Evolutionary conservation across 164 flowering plant genomes (phyloP).

Genomic region (Aristolochia californica): DNA sequence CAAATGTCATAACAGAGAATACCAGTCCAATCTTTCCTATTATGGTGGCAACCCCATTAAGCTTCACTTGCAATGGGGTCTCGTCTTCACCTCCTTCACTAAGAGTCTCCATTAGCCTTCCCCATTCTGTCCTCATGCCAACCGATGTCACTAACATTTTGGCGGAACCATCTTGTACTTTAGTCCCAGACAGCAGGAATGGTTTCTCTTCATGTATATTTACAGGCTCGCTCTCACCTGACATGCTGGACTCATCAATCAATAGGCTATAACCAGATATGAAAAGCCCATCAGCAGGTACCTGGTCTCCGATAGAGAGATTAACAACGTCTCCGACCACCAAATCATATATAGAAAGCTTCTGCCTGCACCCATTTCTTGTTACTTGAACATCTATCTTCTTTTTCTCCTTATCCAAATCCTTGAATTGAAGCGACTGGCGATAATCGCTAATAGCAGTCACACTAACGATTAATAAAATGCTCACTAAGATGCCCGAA

Average conservation of each 20-base stretch:
- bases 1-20: conserved; percentile 34
- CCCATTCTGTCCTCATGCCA: conserved; percentile 62
- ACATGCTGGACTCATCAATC: conserved; percentile 44
- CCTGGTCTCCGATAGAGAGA: conserved; percentile 40
- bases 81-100: conserved; percentile 41
- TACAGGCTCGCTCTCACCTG: conserved; percentile 45
- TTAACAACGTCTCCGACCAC: conserved; percentile 48
- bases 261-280: conserved; percentile 33
- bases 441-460: conserved; percentile 47
- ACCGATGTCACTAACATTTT: conserved; percentile 45
- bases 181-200: conserved; percentile 39
- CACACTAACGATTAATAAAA: conserved; percentile 34
- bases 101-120: conserved; percentile 44
- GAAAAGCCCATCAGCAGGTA: conserved; percentile 45
- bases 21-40: conserved; percentile 42
- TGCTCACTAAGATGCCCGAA: conserved; percentile 33
- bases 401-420: conserved; percentile 40
- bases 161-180: conserved; percentile 45
- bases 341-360: conserved; percentile 35
- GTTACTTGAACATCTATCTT: conserved; percentile 34
- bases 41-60: conserved; percentile 48
- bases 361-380: conserved; percentile 34
- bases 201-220: conserved; percentile 23
- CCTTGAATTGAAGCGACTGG: conserved; percentile 40
- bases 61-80: conserved; percentile 50